phyloP scores from a whole-genome alignment of 2,329 filamentous ascomycete genomes.

The Aspergillus ustus region DNA sequence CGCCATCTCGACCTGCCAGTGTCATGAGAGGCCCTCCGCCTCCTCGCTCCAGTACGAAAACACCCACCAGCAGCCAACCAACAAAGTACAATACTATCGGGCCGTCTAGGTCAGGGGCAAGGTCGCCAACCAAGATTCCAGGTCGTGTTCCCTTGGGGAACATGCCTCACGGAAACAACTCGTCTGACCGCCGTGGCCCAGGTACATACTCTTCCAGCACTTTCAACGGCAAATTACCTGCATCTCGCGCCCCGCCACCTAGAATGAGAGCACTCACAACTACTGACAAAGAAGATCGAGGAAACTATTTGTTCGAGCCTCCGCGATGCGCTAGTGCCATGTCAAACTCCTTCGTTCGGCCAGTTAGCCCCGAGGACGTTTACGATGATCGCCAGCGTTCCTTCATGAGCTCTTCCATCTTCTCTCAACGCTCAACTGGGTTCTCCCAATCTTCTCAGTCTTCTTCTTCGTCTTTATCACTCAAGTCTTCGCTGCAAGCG shows the following conservation, averaged over 20 bases:
- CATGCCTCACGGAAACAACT: constrained; percentile 67
- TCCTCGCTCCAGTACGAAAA: constrained; percentile 52
- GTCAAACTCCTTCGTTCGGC: constrained; percentile 58
- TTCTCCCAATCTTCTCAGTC: constrained; percentile 49
- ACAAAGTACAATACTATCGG: constrained; percentile 46
- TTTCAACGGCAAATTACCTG: constrained; percentile 55
- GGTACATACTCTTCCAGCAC: constrained; percentile 48
- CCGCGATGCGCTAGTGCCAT: constrained; percentile 58
- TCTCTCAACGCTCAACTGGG: constrained; percentile 43
- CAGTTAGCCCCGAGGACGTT: constrained; percentile 75
- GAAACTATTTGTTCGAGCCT: constrained; percentile 41
- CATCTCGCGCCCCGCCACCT: constrained; percentile 70
- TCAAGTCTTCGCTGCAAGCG: constrained; percentile 37
- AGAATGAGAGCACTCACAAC: constrained; percentile 84
- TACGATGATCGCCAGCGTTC: constrained; percentile 71
- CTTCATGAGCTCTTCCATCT: constrained; percentile 50
- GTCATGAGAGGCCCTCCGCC: constrained; percentile 41
- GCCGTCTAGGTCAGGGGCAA: constrained; percentile 37
- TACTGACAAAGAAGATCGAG: constrained; percentile 53
- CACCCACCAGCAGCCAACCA: constrained; percentile 48
- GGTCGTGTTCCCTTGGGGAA: constrained; percentile 52
- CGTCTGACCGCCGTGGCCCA: constrained; percentile 70
- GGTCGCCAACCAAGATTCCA: constrained; percentile 55
- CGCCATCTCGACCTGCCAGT: constrained; percentile 38
- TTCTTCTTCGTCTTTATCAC: constrained; percentile 43